These are phyloP conservation scores for Candolleomyces aberdarensis DNA, from an alignment of 768 basidiomycete species.

Conservation along the genomic window DNA sequence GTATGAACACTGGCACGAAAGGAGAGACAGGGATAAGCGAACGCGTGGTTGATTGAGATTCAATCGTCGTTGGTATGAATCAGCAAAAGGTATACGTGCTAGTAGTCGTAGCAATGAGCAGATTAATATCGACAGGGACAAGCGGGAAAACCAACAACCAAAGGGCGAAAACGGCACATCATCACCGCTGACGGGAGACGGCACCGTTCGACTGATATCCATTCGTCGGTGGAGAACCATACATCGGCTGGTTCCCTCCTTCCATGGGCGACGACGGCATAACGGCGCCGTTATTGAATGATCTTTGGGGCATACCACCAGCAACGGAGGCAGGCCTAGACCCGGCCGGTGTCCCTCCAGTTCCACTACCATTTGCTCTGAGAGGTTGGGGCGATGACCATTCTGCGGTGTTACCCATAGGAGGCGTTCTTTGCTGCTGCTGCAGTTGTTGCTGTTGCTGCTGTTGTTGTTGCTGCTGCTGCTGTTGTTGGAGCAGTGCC, in stretches of 20 bases:
- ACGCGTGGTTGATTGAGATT: background rate
- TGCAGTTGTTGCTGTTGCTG: background rate
- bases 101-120: background rate
- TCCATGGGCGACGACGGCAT: background rate
- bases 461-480: background rate
- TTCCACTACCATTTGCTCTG: background rate
- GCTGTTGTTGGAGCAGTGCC: background rate
- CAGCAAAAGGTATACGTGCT: constrained; percentile 5
- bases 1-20: background rate
- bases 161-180: too few species aligned
- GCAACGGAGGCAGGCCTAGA: constrained; percentile 5
- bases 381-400: background rate
- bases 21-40: background rate
- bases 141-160: background rate
- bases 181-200: background rate
- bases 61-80: constrained; percentile 1
- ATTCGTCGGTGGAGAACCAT: background rate
- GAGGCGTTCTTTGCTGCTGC: constrained; percentile 3
- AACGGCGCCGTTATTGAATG: background rate
- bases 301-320: background rate
- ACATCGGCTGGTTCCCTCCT: background rate
- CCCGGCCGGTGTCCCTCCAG: background rate
- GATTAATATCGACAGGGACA: background rate
- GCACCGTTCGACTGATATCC: background rate
- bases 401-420: background rate